These are phyloP conservation scores for Sporopachydermia cereana DNA, from an alignment of 1,139 yeast species.

Conservation along the genomic window DNA sequence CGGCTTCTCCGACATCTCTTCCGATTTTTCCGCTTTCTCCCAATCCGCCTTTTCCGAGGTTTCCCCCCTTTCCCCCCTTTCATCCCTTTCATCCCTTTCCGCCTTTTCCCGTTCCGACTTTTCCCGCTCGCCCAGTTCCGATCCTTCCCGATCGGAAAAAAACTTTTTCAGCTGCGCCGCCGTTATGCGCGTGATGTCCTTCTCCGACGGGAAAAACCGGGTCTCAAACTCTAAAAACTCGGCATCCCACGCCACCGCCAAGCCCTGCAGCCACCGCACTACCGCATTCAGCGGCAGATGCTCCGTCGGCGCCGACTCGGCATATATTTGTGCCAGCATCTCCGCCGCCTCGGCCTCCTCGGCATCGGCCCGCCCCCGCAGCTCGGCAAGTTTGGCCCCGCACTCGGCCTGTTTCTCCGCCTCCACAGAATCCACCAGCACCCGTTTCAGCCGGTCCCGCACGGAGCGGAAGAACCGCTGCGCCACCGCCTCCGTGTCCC, in stretches of 20 bases:
- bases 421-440: slow-evolving; percentile 66
- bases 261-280: slow-evolving; percentile 61
- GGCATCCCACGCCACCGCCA: slow-evolving; percentile 79
- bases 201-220: slow-evolving; percentile 77
- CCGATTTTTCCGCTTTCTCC: slow-evolving; percentile 9
- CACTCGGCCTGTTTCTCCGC: slow-evolving; percentile 67
- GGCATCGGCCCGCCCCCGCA: slow-evolving; percentile 39
- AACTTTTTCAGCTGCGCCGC: slow-evolving; percentile 76
- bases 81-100: slow-evolving; percentile 10
- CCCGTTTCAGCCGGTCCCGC: slow-evolving; percentile 57
- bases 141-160: slow-evolving; percentile 41
- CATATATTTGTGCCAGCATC: slow-evolving; percentile 42
- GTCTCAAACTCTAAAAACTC: slow-evolving; percentile 79
- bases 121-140: slow-evolving; percentile 22
- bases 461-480: slow-evolving; percentile 62
- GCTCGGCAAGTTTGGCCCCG: slow-evolving; percentile 40
- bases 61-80: slow-evolving; percentile 9
- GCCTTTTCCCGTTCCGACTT: slow-evolving; percentile 12
- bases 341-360: slow-evolving; percentile 39
- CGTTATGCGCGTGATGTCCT: slow-evolving; percentile 84
- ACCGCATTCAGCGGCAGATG: slow-evolving; percentile 62
- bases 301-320: slow-evolving; percentile 46
- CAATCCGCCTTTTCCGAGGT: slow-evolving; percentile 10
- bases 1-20: slow-evolving; percentile 9
- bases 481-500: slow-evolving; percentile 42